A percentile compares a stretch with the other conserved stretches of the same genome.
Conservation (phyloP, 139 green algal genomes). For the Coelastrella sp. region DNA sequence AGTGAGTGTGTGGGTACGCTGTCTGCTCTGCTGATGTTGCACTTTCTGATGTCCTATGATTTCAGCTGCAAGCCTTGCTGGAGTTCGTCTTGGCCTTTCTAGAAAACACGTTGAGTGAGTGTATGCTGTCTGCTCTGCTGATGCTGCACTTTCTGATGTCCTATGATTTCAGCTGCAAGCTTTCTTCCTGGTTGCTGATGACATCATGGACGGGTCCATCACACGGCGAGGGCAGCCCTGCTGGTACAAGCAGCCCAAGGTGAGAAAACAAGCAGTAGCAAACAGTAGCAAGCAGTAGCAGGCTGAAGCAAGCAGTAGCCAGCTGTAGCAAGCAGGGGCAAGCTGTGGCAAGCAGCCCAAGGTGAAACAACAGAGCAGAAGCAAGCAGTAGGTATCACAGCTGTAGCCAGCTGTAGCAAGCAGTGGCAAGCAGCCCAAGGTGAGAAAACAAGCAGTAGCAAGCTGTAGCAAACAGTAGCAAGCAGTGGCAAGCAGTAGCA, state of each 20-base stretch:
- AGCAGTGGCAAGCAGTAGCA: no score
- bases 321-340: background rate
- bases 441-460: background rate
- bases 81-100: no score
- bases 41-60: background rate
- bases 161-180: constrained; percentile 85
- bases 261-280: background rate
- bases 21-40: background rate
- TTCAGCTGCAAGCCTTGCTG: constrained; percentile 95
- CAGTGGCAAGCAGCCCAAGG: constrained; percentile 80
- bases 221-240: constrained; percentile 97
- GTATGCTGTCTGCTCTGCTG: background rate
- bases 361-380: no score
- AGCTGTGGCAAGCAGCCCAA: no score
- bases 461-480: background rate
- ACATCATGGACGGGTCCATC: constrained; percentile 99
- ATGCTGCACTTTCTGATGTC: background rate
- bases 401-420: no score
- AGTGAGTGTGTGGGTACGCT: background rate
- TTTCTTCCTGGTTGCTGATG: constrained; percentile 98
- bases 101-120: background rate
- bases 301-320: no score
- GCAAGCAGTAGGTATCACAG: no score
- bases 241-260: constrained; percentile 93
- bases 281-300: background rate